phyloP scores from a whole-genome alignment of 129 eudicot species.

The Mikania micrantha region DNA sequence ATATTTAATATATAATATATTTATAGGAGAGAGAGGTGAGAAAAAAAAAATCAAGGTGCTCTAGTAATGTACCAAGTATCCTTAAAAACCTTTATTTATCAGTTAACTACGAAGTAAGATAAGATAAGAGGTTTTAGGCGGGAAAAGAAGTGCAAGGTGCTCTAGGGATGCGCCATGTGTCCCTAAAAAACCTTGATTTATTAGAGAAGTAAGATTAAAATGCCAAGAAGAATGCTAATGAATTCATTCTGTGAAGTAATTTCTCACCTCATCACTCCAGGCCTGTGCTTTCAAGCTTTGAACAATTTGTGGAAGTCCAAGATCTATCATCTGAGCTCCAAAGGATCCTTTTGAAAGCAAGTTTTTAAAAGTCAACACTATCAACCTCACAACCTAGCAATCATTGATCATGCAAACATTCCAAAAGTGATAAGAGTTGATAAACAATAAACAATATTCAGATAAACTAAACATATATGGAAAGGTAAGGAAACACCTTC shows the following conservation, averaged over 20 bases:
- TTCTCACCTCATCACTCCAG: conserved; percentile 79
- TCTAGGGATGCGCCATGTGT: no score
- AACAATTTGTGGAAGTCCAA: conserved; percentile 65
- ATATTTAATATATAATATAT: no score
- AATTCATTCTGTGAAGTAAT: neutral
- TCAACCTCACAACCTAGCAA: conserved; percentile 79
- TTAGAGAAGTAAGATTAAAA: no score
- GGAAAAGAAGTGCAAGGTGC: no score
- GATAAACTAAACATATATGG: conserved; percentile 2
- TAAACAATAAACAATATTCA: neutral
- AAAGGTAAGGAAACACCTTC: conserved; percentile 43
- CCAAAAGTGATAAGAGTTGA: neutral
- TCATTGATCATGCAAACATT: conserved; percentile 7
- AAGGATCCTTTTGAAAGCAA: conserved; percentile 72
- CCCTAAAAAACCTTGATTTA: no score
- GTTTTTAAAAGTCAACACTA: conserved; percentile 75
- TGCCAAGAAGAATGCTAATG: neutral
- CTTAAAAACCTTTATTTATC: no score
- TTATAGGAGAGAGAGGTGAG: no score
- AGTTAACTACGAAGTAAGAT: no score
- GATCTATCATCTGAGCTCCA: conserved; percentile 72
- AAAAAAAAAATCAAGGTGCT: no score
- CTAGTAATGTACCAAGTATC: no score
- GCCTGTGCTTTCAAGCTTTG: conserved; percentile 70
- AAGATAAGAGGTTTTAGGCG: no score